Percentiles rank a stretch among this genome's conserved stretches.
Conservation (phyloP, 768 basidiomycete genomes). For the Termitomyces sp. region DNA sequence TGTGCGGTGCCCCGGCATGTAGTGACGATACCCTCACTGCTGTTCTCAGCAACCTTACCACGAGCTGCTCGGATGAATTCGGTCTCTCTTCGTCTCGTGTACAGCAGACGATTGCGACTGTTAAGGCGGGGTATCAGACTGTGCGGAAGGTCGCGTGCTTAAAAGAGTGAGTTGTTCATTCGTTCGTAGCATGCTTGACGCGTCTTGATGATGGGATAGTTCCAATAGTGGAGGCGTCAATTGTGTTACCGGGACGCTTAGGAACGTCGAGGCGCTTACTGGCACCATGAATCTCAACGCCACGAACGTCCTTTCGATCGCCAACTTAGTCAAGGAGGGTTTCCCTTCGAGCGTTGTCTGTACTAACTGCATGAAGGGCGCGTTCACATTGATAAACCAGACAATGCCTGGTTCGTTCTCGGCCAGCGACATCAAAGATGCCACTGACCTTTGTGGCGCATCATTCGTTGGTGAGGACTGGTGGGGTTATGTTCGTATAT, state of each 20-base stretch:
- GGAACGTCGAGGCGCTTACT: conserved; percentile 39
- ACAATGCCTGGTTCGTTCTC: conserved; percentile 32
- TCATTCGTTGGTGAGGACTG: conserved; percentile 40
- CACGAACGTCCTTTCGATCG: conserved; percentile 23
- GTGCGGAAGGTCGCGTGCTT: conserved; percentile 50
- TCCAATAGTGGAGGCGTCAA: conserved; percentile 32
- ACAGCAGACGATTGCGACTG: conserved; percentile 24
- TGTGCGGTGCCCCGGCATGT: conserved; percentile 49
- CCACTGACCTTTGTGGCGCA: conserved; percentile 35
- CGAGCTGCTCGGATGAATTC: conserved; percentile 45
- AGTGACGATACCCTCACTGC: conserved; percentile 47
- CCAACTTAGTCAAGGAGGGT: conserved; percentile 26
- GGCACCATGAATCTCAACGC: conserved; percentile 29
- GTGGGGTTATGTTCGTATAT: not conserved
- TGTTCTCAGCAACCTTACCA: conserved; percentile 43
- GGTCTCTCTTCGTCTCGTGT: conserved; percentile 16
- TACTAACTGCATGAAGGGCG: conserved; percentile 47
- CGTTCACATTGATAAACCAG: conserved; percentile 32
- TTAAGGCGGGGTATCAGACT: conserved; percentile 46
- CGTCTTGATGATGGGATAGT: not conserved
- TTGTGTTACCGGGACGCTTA: conserved; percentile 53
- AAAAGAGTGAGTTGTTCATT: conserved; percentile 46
- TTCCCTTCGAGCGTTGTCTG: conserved; percentile 36
- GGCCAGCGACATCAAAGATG: conserved; percentile 21
- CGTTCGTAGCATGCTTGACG: not conserved